A percentile compares a stretch with the other conserved stretches of the same genome.
Conservation (phyloP, 306 rosid genomes). For the Glycyrrhiza uralensis region DNA sequence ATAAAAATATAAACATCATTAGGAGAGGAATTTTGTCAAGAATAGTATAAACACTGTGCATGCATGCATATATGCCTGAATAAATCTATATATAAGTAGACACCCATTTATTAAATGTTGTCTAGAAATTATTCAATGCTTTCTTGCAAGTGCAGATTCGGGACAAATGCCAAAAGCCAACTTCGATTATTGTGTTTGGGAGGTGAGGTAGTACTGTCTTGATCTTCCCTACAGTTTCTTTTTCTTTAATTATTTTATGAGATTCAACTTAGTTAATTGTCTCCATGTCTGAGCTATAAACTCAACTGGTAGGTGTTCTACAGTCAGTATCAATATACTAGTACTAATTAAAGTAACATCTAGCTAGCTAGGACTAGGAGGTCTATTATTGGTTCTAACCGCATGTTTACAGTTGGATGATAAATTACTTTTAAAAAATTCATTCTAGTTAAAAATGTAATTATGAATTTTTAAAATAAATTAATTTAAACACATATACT, state of each 20-base stretch:
- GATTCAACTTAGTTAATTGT: background rate
- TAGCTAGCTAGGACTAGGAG: too few relatives aligned
- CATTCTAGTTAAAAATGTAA: too few relatives aligned
- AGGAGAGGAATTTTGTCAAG: background rate
- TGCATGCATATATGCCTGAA: background rate
- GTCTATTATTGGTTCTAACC: too few relatives aligned
- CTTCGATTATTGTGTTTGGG: background rate
- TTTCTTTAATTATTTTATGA: too few relatives aligned
- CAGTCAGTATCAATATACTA: too few relatives aligned
- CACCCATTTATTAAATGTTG: background rate
- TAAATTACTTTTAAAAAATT: too few relatives aligned
- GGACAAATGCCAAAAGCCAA: slow-evolving; percentile 8
- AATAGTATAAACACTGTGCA: background rate
- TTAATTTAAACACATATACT: too few relatives aligned
- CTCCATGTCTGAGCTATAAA: too few relatives aligned
- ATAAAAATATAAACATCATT: background rate
- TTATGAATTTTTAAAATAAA: too few relatives aligned
- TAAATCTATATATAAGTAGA: background rate
- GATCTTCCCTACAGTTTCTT: background rate
- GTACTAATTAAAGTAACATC: too few relatives aligned
- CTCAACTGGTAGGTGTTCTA: too few relatives aligned
- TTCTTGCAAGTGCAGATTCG: background rate
- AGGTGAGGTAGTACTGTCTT: background rate
- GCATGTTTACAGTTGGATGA: too few relatives aligned
- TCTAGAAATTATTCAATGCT: background rate